Percentiles rank a stretch among this genome's conserved stretches.
Conservation (phyloP, 345 rosid species). For the Hibiscus trionum region DNA sequence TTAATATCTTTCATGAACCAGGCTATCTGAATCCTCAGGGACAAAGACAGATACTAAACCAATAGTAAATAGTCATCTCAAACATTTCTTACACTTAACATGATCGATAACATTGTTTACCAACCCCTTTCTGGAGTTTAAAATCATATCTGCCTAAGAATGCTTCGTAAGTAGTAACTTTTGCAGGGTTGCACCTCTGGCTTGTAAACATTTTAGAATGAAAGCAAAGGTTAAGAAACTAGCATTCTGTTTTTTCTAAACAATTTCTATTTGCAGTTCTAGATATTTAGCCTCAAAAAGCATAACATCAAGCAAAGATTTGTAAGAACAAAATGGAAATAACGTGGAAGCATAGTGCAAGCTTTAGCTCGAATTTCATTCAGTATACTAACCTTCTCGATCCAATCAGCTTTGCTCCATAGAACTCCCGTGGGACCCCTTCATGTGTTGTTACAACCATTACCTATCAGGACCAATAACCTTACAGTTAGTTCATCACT, state of each 20-base stretch:
- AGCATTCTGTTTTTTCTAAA: neutral
- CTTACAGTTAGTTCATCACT: slow-evolving; percentile 9
- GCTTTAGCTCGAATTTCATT: neutral
- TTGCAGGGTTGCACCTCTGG: neutral
- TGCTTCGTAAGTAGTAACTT: neutral
- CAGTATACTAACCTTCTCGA: slow-evolving; percentile 58
- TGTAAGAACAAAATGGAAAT: neutral
- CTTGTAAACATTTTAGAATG: neutral
- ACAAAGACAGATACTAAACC: neutral
- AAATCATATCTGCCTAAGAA: neutral
- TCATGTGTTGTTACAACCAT: slow-evolving; percentile 97
- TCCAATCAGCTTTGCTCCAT: slow-evolving; percentile 95
- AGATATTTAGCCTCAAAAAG: neutral
- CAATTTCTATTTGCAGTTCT: neutral
- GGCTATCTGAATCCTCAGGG: neutral
- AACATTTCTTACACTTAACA: neutral
- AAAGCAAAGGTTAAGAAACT: neutral
- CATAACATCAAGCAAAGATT: neutral
- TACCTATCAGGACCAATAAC: slow-evolving; percentile 39
- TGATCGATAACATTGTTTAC: neutral
- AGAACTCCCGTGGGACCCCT: slow-evolving; percentile 91
- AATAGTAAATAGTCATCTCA: neutral
- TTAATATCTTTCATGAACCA: neutral
- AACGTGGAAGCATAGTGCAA: neutral
- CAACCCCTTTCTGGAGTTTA: neutral